Base-by-base conservation (phyloP, 2,329 filamentous ascomycete species). In the Apiospora hydei region DNA sequence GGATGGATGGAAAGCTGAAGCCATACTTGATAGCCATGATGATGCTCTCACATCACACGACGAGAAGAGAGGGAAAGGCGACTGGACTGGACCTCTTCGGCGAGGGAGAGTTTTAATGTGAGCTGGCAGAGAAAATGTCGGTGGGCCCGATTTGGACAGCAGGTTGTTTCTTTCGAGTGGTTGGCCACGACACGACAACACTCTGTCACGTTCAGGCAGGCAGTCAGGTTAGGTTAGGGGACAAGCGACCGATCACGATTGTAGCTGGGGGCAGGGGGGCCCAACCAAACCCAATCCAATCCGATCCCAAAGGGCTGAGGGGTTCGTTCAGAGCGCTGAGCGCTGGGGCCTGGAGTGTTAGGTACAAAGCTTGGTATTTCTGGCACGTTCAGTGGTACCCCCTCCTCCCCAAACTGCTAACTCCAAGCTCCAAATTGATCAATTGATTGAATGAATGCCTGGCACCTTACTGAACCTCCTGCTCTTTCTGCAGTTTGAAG, bases 1-100 rank as follows among this genome's bases (percentile, higher is more conserved):
- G 70, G 38, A 51, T n/a, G 43, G 69, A 70, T 24, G 24, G 47
- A 61, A 64, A 72, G 67, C 53, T 69, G 69, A 34, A 41, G 67
- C 73, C 84, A 77, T 85, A 88, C 86, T 87, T 84, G 80, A 88
- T 87, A 71, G 86, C 84, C 86, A 88, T 88, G 77, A 75, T 82
- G 76, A 77, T 72, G 73, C 43, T 74, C 75, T 78, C 73, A 76
- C 79, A 80, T 79, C 75, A 77, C 74, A 75, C 71, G 53, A 43
- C 49, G 69, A 49, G 18, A 69, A 13, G 69, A 71, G 73, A 74
- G 66, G 57, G 57, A 30, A 43, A 66, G 71, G 68, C 53, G 66
- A 44, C 30, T 67, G 67, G 51, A 70, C 38, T 71, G 72, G 74
- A 43, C 53, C 68, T 73, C 71, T 72, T 66, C 71, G 73, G 71